Evolutionary conservation across 176 grass and related monocot genomes (phyloP).

Genomic region (Pontederia paniculata): DNA sequence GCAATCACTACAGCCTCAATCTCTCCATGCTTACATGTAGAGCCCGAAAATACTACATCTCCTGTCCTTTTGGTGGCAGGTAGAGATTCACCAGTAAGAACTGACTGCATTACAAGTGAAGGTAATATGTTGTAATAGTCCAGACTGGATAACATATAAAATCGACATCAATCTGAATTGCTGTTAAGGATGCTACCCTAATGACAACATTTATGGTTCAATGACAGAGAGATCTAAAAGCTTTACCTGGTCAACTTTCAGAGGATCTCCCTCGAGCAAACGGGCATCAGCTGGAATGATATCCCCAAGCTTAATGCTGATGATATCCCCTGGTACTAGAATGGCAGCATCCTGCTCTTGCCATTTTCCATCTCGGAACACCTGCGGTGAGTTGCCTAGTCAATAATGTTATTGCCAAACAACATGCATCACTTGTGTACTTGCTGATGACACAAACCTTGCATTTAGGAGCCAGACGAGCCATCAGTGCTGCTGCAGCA

Average conservation of each 20-base stretch:
- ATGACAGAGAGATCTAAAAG: not conserved
- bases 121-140: not conserved
- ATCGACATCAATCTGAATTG: not conserved
- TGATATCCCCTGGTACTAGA: conserved; percentile 63
- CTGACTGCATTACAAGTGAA: conserved; percentile 33
- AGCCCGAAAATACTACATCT: conserved; percentile 54
- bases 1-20: conserved; percentile 59
- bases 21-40: conserved; percentile 78
- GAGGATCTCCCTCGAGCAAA: conserved; percentile 60
- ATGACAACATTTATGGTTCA: no score
- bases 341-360: conserved; percentile 57
- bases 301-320: conserved; percentile 69
- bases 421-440: no score
- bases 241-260: conserved; percentile 81
- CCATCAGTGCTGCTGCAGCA: conserved; percentile 65
- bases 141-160: no score
- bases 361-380: conserved; percentile 59
- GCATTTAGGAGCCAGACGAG: conserved; percentile 45
- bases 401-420: not conserved
- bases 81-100: conserved; percentile 73
- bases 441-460: conserved; percentile 23
- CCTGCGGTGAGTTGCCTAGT: conserved; percentile 21
- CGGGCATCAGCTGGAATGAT: conserved; percentile 72
- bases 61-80: conserved; percentile 50
- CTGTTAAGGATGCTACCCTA: not conserved